phyloP scores from a whole-genome alignment of 495 filamentous ascomycete genomes.

The Penicillium fimorum region DNA sequence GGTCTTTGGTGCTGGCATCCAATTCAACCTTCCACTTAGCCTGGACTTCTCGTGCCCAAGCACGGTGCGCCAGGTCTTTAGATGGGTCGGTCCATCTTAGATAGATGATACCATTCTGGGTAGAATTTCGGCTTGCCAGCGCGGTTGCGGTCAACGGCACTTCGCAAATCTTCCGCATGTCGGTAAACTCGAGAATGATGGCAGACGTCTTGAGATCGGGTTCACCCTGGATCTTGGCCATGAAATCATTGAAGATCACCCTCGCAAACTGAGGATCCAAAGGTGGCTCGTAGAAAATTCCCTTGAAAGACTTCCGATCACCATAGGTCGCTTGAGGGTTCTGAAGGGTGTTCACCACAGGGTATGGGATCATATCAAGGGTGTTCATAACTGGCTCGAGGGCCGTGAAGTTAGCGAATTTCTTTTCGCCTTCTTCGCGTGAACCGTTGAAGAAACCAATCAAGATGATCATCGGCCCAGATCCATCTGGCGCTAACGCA shows the following conservation, averaged over 20 bases:
- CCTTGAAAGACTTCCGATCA: slow-evolving; percentile 47
- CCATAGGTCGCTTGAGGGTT: slow-evolving; percentile 42
- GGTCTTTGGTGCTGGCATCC: slow-evolving; percentile 10
- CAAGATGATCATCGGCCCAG: slow-evolving; percentile 39
- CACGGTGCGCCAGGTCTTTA: slow-evolving; percentile 30
- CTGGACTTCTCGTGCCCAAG: slow-evolving; percentile 32
- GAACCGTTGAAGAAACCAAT: slow-evolving; percentile 53
- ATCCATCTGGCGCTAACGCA: slow-evolving; percentile 35
- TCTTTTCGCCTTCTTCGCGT: slow-evolving; percentile 36
- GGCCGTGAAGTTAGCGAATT: slow-evolving; percentile 39
- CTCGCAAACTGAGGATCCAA: slow-evolving; percentile 35
- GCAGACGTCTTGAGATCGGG: slow-evolving; percentile 25
- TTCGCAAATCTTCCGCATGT: slow-evolving; percentile 36
- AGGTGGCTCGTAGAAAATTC: slow-evolving; percentile 47
- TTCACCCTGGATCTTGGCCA: slow-evolving; percentile 28
- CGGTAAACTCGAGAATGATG: slow-evolving; percentile 34
- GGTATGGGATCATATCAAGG: slow-evolving; percentile 42
- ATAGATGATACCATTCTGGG: slow-evolving; percentile 38
- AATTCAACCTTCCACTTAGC: slow-evolving; percentile 30
- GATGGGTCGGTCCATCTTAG: slow-evolving; percentile 32
- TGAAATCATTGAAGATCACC: slow-evolving; percentile 38
- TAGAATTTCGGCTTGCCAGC: slow-evolving; percentile 31
- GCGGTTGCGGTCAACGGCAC: slow-evolving; percentile 26
- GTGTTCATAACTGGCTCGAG: slow-evolving; percentile 39
- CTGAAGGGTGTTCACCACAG: slow-evolving; percentile 41